Evolutionary conservation across 495 filamentous ascomycete species (phyloP).

Genomic region (Aspergillus cristatus): DNA sequence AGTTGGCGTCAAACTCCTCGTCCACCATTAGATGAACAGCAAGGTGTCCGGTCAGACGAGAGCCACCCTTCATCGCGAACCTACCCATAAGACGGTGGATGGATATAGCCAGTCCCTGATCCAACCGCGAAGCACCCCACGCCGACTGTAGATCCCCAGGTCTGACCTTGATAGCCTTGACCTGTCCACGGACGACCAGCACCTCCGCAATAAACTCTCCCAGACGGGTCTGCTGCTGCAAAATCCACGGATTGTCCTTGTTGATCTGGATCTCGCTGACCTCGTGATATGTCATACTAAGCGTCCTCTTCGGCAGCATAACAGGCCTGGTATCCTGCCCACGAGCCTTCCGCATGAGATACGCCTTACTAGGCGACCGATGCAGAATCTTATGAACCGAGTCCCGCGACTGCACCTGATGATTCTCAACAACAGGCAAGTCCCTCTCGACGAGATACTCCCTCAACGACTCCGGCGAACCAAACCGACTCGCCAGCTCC

Average conservation of each 20-base stretch:
- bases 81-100: conserved; percentile 52
- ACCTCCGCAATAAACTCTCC: conserved; percentile 62
- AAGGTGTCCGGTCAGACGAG: conserved; percentile 57
- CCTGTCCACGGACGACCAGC: conserved; percentile 48
- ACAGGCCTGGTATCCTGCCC: conserved; percentile 34
- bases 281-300: conserved; percentile 43
- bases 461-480: conserved; percentile 52
- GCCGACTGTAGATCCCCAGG: conserved; percentile 29
- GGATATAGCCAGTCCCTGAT: conserved; percentile 42
- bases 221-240: conserved; percentile 58
- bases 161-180: conserved; percentile 57
- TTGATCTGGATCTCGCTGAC: conserved; percentile 48
- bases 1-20: conserved; percentile 28
- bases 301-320: conserved; percentile 44
- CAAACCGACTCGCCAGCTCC: conserved; percentile 40
- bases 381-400: conserved; percentile 49
- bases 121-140: conserved; percentile 45
- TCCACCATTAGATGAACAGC: conserved; percentile 57
- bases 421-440: conserved; percentile 49
- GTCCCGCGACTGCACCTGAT: conserved; percentile 47
- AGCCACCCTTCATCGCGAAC: conserved; percentile 40
- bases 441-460: conserved; percentile 38
- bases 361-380: conserved; percentile 39
- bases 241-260: conserved; percentile 48
- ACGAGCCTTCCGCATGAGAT: conserved; percentile 52